These are phyloP conservation scores for Leccinum pellstonianum DNA, from an alignment of 768 basidiomycete species.

Conservation along the genomic window DNA sequence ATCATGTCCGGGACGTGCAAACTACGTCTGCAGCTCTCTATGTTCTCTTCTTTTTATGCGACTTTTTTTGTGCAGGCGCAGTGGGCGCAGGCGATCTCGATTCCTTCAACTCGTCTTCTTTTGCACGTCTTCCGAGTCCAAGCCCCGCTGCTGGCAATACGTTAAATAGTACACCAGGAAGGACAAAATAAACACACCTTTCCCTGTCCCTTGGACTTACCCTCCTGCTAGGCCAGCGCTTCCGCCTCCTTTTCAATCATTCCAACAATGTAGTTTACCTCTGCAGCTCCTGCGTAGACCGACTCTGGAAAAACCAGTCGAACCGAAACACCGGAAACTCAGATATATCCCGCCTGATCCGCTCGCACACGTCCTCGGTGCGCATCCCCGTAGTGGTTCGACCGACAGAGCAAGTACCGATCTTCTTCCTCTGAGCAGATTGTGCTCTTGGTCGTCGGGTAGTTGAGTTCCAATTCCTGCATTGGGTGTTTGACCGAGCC, in stretches of 20 bases:
- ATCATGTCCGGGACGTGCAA: neutral
- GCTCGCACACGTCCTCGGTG: slow-evolving; percentile 85
- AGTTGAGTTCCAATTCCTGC: slow-evolving; percentile 95
- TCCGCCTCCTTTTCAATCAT: slow-evolving; percentile 94
- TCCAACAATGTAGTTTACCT: slow-evolving; percentile 83
- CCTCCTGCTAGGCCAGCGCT: slow-evolving; percentile 63
- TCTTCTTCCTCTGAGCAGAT: slow-evolving; percentile 97
- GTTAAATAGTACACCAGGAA: neutral
- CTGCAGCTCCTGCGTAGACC: slow-evolving; percentile 85
- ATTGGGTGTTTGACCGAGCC: slow-evolving; percentile 83
- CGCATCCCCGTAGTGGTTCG: slow-evolving; percentile 89
- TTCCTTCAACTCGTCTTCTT: slow-evolving; percentile 46
- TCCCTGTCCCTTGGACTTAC: slow-evolving; percentile 60
- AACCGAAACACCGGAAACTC: slow-evolving; percentile 98
- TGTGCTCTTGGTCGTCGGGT: slow-evolving; percentile 94
- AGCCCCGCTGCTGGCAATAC: slow-evolving; percentile 58
- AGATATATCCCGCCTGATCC: slow-evolving; percentile 93
- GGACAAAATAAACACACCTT: slow-evolving; percentile 47
- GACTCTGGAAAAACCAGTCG: slow-evolving; percentile 97
- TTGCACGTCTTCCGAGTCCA: slow-evolving; percentile 55
- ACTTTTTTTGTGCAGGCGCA: slow-evolving; percentile 51
- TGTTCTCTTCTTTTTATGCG: slow-evolving; percentile 70
- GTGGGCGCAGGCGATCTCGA: slow-evolving; percentile 64
- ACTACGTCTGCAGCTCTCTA: slow-evolving; percentile 20
- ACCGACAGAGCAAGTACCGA: slow-evolving; percentile 85